A percentile compares a stretch with the other conserved stretches of the same genome.
phyloP scores from a whole-genome alignment of 1,284 basidiomycete genomes.

The Pulveroboletus sp. region DNA sequence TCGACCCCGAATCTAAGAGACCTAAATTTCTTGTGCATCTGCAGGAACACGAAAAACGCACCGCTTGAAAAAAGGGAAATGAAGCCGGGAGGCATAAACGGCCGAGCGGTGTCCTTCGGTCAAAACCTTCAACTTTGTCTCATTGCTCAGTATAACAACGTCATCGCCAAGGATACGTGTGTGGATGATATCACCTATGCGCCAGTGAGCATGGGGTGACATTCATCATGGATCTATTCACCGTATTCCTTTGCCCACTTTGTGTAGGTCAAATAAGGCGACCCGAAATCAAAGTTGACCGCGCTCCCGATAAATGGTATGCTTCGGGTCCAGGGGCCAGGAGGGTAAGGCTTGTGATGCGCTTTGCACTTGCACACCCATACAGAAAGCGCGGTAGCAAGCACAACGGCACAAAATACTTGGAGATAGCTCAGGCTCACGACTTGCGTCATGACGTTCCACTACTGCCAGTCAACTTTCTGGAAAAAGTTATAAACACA shows the following conservation, averaged over 20 bases:
- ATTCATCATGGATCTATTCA: not conserved
- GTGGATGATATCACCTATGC: constrained; percentile 1
- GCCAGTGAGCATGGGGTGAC: not conserved
- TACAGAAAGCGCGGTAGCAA: not conserved
- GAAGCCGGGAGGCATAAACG: constrained; percentile 1
- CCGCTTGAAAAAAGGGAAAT: constrained; percentile 6
- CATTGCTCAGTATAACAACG: not conserved
- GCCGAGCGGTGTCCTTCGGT: constrained; percentile 1
- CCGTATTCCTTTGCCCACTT: constrained; percentile 2
- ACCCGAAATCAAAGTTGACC: not conserved
- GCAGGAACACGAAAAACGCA: not conserved
- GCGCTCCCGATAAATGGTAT: constrained; percentile 1
- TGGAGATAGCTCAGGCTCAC: not conserved
- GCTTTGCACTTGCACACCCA: not conserved
- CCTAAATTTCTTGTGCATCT: not conserved
- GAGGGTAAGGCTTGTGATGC: not conserved
- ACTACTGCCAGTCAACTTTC: not conserved
- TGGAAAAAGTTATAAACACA: not conserved
- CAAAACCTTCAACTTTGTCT: not conserved
- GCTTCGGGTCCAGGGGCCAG: constrained; percentile 1
- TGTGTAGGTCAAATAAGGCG: constrained; percentile 4
- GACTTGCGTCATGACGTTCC: no score
- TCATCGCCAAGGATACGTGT: constrained; percentile 4
- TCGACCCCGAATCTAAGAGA: constrained; percentile 2
- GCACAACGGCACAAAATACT: not conserved